Evolutionary conservation across 768 basidiomycete species (phyloP).

Genomic region (Leccinum boreale): DNA sequence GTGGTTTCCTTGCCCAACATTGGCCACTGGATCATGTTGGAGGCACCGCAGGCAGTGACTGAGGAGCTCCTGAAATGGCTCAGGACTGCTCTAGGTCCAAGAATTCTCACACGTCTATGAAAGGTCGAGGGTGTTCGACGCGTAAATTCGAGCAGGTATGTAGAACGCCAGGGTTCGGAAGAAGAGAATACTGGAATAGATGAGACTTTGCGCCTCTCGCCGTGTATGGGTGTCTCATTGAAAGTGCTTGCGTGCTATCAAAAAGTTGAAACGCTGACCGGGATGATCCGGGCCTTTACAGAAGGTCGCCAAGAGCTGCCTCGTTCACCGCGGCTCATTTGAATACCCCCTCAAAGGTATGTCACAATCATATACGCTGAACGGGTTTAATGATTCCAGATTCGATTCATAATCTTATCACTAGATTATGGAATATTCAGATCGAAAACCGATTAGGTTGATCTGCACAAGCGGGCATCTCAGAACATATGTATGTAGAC

Average conservation of each 20-base stretch:
- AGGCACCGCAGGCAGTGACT: constrained; percentile 55
- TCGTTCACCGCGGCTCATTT: not conserved
- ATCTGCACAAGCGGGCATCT: not conserved
- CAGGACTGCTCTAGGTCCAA: constrained; percentile 9
- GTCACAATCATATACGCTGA: constrained; percentile 1
- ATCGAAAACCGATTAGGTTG: not conserved
- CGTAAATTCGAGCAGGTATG: not conserved
- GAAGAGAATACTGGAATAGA: not conserved
- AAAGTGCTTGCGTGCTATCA: not conserved
- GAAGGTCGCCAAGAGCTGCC: not conserved
- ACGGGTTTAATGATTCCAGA: not conserved
- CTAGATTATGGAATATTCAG: not conserved
- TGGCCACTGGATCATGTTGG: constrained; percentile 71
- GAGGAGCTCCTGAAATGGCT: constrained; percentile 48
- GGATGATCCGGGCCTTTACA: too few relatives aligned
- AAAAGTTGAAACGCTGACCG: not conserved
- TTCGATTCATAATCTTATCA: not conserved
- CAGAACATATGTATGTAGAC: not conserved
- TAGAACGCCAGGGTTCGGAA: not conserved
- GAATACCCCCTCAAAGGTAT: not conserved
- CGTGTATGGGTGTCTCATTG: not conserved
- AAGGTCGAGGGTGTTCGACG: not conserved
- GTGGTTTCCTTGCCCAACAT: constrained; percentile 50
- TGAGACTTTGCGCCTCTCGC: not conserved
- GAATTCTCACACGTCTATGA: constrained; percentile 5